A percentile compares a stretch with the other conserved stretches of the same genome.
Conservation (phyloP, 345 rosid species). For the Brassica juncea region DNA sequence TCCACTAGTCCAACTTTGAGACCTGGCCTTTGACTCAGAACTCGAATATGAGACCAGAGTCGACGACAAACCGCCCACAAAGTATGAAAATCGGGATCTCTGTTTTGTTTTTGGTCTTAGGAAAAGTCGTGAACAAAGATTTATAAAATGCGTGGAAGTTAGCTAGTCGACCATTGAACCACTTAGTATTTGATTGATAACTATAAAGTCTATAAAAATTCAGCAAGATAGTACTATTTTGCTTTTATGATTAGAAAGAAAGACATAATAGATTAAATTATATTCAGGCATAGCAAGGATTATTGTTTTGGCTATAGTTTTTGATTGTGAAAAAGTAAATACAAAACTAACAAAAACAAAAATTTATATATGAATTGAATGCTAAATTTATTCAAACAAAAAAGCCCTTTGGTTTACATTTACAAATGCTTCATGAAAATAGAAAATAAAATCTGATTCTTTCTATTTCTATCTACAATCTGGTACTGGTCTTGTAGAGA, state of each 20-base stretch:
- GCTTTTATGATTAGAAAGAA: neutral
- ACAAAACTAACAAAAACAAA: too few relatives aligned
- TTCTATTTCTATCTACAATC: too few relatives aligned
- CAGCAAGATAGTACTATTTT: neutral
- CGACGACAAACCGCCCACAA: slow-evolving; percentile 34
- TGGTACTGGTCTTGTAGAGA: too few relatives aligned
- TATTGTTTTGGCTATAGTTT: too few relatives aligned
- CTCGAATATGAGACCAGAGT: slow-evolving; percentile 5
- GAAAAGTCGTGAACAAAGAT: slow-evolving; percentile 13
- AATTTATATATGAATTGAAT: too few relatives aligned
- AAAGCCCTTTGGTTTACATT: too few relatives aligned
- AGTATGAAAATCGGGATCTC: slow-evolving; percentile 26
- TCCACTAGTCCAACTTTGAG: slow-evolving; percentile 23
- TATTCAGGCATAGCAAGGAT: neutral
- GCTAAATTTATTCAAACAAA: too few relatives aligned
- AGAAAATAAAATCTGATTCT: too few relatives aligned
- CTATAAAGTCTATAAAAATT: neutral
- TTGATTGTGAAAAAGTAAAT: too few relatives aligned
- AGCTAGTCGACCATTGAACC: neutral
- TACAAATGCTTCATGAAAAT: too few relatives aligned
- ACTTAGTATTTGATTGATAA: neutral
- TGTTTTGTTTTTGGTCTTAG: slow-evolving; percentile 20
- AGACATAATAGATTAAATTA: neutral
- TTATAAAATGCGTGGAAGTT: neutral
- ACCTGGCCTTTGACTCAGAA: slow-evolving; percentile 29